phyloP scores from a whole-genome alignment of 2,329 filamentous ascomycete genomes.

The Cercospora brassicicola region DNA sequence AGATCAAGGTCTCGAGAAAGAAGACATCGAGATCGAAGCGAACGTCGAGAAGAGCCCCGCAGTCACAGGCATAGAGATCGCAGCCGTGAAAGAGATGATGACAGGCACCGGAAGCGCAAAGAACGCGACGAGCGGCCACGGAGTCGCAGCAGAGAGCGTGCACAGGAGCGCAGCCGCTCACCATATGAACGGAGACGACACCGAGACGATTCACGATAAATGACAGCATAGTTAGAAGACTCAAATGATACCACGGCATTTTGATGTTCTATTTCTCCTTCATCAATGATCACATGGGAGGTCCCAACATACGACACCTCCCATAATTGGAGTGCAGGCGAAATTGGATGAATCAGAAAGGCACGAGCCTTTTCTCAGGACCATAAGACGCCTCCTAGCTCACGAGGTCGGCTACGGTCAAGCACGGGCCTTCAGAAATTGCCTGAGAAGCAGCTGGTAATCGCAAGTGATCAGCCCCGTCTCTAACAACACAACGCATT shows the following conservation, averaged over 20 bases:
- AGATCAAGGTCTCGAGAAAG: constrained; percentile 21
- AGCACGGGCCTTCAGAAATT: neutral
- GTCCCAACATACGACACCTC: neutral
- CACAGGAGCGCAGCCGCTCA: constrained; percentile 27
- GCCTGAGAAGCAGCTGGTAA: neutral
- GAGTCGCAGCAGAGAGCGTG: constrained; percentile 17
- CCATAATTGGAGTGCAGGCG: neutral
- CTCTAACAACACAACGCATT: neutral
- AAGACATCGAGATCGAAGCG: neutral
- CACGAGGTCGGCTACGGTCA: neutral
- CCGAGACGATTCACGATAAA: constrained; percentile 22
- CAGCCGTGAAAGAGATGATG: constrained; percentile 24
- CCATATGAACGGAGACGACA: constrained; percentile 23
- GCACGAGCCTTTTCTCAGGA: neutral
- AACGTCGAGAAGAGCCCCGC: constrained; percentile 15
- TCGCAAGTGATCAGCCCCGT: neutral
- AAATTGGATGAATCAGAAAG: too few relatives aligned
- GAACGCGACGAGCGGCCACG: constrained; percentile 20
- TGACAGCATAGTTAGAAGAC: neutral
- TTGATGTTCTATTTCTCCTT: neutral
- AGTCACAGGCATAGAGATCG: constrained; percentile 19
- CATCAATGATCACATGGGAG: neutral
- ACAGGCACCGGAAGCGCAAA: constrained; percentile 14
- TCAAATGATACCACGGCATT: neutral
- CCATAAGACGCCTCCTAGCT: neutral